Evolutionary conservation across 345 rosid genomes (phyloP), one percentile per base, ranked within the genome.

Genomic region (Populus pruinosa): DNA sequence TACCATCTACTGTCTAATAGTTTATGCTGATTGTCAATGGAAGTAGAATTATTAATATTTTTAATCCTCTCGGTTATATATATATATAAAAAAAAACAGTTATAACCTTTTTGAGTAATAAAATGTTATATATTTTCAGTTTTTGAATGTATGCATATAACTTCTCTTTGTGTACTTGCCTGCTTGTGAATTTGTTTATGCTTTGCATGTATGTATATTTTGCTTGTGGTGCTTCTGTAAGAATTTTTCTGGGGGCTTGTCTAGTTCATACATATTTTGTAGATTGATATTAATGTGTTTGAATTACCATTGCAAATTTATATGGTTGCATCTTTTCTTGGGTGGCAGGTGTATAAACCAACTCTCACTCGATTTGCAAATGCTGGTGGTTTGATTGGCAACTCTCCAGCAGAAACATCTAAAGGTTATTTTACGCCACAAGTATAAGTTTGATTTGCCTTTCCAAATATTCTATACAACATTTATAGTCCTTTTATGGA

Each of bases 281-380:
- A 20, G 20, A 20, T 33, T 14, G 70, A 21, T 18, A 47, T 47
- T 47, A 47, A 47, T 14, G 17, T 47, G 49, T 23, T 65, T 6
- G 9, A 55, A 41, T 27, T 38, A 41, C 31, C 44, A 5, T 65
- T 67, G 8, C 5, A 29, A 41, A 17, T 78, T 63, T 70, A 14
- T 62, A 39, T 31, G 6, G 44, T 27, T 72, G 69, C 65, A 71
- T 63, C 53, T 49, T 81, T 56, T 59, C 56, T 23, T 83, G 84
- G 81, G 66, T 79, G 85, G 81, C 88, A 95, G 99, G 96, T 91
- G 29, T 95, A 90, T 82, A 86, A 88, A 84, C 97, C 99, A 76
- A 87, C 94, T 20, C 88, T 90, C 65, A 79, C 77, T 76, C 81
- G 89, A 85, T 95, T 95, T 83, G 87, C 86, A 74, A 84, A 72